A percentile compares a stretch with the other conserved stretches of the same genome.
Evolutionary conservation across 1,284 basidiomycete genomes (phyloP).

Genomic region (Ganoderma multipileum): DNA sequence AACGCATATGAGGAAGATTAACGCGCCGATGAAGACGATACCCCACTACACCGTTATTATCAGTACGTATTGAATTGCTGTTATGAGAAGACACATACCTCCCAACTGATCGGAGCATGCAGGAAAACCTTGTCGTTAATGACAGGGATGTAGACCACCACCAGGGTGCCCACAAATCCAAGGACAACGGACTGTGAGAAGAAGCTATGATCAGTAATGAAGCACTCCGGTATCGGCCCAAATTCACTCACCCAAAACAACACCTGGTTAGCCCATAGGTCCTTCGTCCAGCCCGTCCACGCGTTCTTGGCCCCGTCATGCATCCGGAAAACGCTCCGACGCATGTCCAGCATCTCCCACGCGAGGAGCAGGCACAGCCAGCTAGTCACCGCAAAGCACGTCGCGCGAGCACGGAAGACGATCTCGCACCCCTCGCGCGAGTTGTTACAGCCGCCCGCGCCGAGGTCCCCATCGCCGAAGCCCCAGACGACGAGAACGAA

Average conservation of each 20-base stretch:
- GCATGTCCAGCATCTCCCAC: slow-evolving; percentile 48
- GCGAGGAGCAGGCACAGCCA: slow-evolving; percentile 53
- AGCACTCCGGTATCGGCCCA: neutral
- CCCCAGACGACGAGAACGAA: slow-evolving; percentile 66
- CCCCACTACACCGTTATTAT: neutral
- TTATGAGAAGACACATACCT: neutral
- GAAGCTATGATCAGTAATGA: neutral
- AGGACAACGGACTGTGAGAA: neutral
- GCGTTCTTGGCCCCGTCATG: slow-evolving; percentile 42
- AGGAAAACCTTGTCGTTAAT: neutral
- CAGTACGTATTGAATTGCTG: neutral
- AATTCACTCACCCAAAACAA: neutral
- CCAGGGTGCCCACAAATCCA: neutral
- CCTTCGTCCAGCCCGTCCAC: neutral
- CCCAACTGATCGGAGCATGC: neutral
- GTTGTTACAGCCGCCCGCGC: slow-evolving; percentile 55
- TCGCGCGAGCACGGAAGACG: slow-evolving; percentile 62
- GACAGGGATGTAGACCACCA: neutral
- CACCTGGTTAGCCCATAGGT: neutral
- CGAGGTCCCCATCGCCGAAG: slow-evolving; percentile 54
- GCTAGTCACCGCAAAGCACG: slow-evolving; percentile 59
- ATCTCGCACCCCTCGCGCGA: slow-evolving; percentile 43
- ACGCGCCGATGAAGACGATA: neutral
- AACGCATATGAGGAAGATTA: neutral
- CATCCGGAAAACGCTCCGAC: slow-evolving; percentile 43